Evolutionary conservation across 225 moss, liverwort and hornwort genomes (phyloP), one percentile per base, ranked within the genome.

Genomic region (Takakia lepidozioides): DNA sequence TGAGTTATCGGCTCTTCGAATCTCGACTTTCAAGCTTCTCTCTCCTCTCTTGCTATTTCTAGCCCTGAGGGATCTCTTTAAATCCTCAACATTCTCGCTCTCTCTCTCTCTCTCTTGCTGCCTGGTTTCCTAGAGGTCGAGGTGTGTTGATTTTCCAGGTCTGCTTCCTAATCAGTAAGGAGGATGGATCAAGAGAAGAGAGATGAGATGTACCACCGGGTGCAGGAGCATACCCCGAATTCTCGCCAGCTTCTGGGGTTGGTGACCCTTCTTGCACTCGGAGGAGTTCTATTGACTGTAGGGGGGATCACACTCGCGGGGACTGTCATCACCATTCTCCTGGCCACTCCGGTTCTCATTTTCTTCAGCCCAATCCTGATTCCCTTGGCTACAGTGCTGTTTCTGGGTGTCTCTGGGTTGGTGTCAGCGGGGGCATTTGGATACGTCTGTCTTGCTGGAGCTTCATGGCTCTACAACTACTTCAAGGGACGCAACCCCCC

Each of bases 291-390:
- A 8, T 21, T 76, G 30, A 67, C 66, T 1, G 11, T 88, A 3
- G 85, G 71, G 0, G 81, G 84, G 10, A 29, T 82, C 8, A 36
- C 76, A 16, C 30, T 85, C 20, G 59, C 76, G 0, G 88, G 81
- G 5, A 76, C 75, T 22, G 56, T 75, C 3, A 38, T 85, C 58
- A 15, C 42, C 0, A 9, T 85, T 9, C 54, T 75, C 0, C 34
- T 84, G 13, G 65, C 61, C 1, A 70, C 78, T 42, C 88, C 88
- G 1, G 42, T 88, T 8, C 54, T 88, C 22, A 62, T 88, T 2
- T 43, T 88, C 29, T 84, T 84, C 66, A 88, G 84, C 56, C 88
- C 88, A 18, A 46, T 88, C 46, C 50, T 88, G 34, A 36, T 88
- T 2, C 85, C 85, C 48, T 73, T 88, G 13, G 75, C 67, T 1